Percentiles rank a stretch among this genome's conserved stretches.
phyloP scores from a whole-genome alignment of 2,329 filamentous ascomycete genomes.

The Paecilomyces fulvus region DNA sequence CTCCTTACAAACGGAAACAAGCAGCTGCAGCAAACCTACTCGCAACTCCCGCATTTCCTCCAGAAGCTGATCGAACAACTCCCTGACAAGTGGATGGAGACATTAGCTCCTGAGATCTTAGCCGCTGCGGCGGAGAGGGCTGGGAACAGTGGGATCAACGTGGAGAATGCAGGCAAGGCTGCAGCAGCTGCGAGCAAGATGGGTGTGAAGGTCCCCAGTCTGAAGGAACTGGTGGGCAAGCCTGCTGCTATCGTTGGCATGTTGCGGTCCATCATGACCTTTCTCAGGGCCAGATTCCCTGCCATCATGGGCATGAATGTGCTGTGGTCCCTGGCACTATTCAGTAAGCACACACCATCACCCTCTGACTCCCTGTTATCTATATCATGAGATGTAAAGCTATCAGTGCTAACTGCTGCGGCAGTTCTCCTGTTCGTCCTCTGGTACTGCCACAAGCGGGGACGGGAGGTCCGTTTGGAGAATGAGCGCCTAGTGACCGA shows the following conservation, averaged over 20 bases:
- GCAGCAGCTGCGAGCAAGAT: constrained; percentile 58
- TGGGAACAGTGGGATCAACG: constrained; percentile 50
- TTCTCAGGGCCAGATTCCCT: constrained; percentile 78
- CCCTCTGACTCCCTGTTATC: neutral
- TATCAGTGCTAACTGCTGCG: constrained; percentile 1
- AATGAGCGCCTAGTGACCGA: constrained; percentile 44
- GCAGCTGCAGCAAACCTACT: constrained; percentile 56
- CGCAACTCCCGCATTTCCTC: constrained; percentile 64
- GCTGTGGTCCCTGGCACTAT: constrained; percentile 79
- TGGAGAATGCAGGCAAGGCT: constrained; percentile 42
- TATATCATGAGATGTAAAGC: neutral
- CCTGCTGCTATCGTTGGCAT: constrained; percentile 78
- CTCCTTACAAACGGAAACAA: constrained; percentile 55
- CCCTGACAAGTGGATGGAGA: constrained; percentile 69
- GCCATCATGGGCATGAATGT: constrained; percentile 88
- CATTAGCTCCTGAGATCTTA: constrained; percentile 71
- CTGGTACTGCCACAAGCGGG: constrained; percentile 98
- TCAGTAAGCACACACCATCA: constrained; percentile 51
- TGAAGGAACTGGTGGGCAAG: constrained; percentile 75
- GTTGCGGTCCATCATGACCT: constrained; percentile 83
- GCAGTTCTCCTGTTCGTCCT: constrained; percentile 85
- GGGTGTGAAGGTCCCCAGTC: constrained; percentile 57
- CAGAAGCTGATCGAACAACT: constrained; percentile 80
- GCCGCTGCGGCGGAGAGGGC: constrained; percentile 67
- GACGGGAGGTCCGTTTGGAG: constrained; percentile 72